Percentiles rank a stretch among this genome's conserved stretches.
Conservation (phyloP, 2,329 filamentous ascomycete species). For the Microthyrium microscopicum region DNA sequence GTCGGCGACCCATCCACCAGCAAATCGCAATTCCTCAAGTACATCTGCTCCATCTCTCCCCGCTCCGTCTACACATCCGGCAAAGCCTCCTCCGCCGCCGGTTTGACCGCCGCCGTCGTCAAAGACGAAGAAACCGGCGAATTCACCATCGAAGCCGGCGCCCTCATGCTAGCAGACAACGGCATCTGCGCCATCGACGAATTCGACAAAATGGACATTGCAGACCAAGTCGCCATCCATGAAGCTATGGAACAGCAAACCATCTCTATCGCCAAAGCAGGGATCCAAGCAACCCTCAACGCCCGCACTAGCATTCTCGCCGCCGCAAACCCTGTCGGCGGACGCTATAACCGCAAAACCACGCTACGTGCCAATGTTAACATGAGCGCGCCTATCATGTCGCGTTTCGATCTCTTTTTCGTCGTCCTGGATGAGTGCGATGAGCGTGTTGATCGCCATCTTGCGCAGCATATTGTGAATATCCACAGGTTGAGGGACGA, state of each 20-base stretch:
- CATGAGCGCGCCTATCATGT: constrained; percentile 99
- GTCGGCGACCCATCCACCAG: constrained; percentile 94
- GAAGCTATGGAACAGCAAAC: constrained; percentile 99
- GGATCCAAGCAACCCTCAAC: constrained; percentile 94
- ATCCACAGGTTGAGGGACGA: constrained; percentile 88
- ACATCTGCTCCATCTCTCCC: constrained; percentile 84
- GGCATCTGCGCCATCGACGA: constrained; percentile 97
- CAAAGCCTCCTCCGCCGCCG: constrained; percentile 91
- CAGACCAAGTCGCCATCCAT: constrained; percentile 94
- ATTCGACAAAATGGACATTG: constrained; percentile 99
- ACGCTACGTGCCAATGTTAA: constrained; percentile 92
- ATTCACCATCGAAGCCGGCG: constrained; percentile 95
- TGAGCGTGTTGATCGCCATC: constrained; percentile 72
- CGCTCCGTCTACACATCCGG: constrained; percentile 94
- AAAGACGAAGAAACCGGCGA: constrained; percentile 98
- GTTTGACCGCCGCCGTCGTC: constrained; percentile 90
- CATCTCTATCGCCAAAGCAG: constrained; percentile 95
- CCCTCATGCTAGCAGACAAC: constrained; percentile 91
- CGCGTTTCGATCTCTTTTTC: constrained; percentile 96
- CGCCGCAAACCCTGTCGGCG: constrained; percentile 87
- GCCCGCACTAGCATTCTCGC: constrained; percentile 90
- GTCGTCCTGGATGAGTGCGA: constrained; percentile 95
- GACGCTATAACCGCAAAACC: constrained; percentile 92
- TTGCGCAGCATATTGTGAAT: constrained; percentile 86
- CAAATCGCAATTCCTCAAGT: constrained; percentile 93